Evolutionary conservation across 805 yeast species (phyloP), one percentile per base, ranked within the genome.

Genomic region (Hagleromyces aurorensis): DNA sequence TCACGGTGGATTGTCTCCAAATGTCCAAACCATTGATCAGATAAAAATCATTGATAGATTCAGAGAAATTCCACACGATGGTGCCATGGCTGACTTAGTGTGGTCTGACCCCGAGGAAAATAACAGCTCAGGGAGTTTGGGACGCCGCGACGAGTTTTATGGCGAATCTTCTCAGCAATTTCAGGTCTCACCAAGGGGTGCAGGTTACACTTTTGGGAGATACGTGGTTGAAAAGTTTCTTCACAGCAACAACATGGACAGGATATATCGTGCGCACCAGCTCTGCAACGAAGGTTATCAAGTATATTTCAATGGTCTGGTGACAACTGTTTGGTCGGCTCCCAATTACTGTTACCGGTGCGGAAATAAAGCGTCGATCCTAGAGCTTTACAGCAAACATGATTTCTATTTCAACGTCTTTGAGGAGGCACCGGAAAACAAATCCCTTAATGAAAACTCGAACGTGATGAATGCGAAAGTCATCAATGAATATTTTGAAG

Each of bases 41-140:
- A 84, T 91, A 29, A 68, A 81, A 40, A 76, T 91, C 10, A 78
- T 93, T 6, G 98, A 91, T 57, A 57, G 99, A 36, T 89, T 86
- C 52, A 73, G 78, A 41, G 99, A 91, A 54, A 85, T 93, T 8
- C 99, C 99, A 0, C 98, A 93, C 46, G 98, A 91, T 54, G 99
- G 99, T 0, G 94, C 96, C 10, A 91, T 91, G 96, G 98, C 98
- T 1, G 99, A 91, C 55, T 63, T 91, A 29, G 97, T 91, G 12
- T 91, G 99, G 99, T 78, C 91, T 13, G 99, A 91, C 51, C 99
- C 99, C 0, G 97, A 93, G 55, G 80, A 82, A 18, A 83, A 80
- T 33, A 65, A 64, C 30, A 35, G 23, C 15, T 32, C 34, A 8
- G 40, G 30, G 10, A 41, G 35, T 11, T 39, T 64, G 65, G 33